A percentile compares a stretch with the other conserved stretches of the same genome.
Evolutionary conservation across 441 rosid species (phyloP).

Genomic region (Adansonia grandidieri): DNA sequence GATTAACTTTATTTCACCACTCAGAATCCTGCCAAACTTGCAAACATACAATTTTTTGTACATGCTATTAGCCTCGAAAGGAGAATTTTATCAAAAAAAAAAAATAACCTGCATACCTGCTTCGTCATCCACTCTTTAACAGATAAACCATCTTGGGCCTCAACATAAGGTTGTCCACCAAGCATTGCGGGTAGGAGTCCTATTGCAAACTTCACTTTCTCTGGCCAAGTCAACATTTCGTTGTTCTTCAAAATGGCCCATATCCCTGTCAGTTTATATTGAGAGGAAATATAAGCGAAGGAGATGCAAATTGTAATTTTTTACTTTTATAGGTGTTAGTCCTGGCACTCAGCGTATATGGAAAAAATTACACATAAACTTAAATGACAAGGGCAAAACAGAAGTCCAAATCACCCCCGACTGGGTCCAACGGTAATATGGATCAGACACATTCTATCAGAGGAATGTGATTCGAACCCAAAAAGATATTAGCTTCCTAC

Average conservation of each 20-base stretch:
- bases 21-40: slow-evolving; percentile 9
- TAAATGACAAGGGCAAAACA: neutral
- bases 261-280: slow-evolving; percentile 55
- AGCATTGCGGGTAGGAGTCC: slow-evolving; percentile 91
- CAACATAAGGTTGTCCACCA: slow-evolving; percentile 92
- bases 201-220: slow-evolving; percentile 91
- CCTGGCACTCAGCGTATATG: neutral
- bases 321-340: neutral
- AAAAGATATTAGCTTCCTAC: neutral
- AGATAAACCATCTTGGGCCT: slow-evolving; percentile 89
- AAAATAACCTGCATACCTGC: slow-evolving; percentile 53
- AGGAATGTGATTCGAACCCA: neutral
- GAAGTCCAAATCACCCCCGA: neutral
- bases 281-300: neutral
- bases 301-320: slow-evolving; percentile 12
- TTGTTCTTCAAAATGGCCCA: slow-evolving; percentile 90
- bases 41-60: neutral
- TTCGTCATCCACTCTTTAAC: slow-evolving; percentile 92
- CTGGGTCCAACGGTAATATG: neutral
- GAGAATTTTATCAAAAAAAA: slow-evolving; percentile 18
- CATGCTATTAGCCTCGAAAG: slow-evolving; percentile 14
- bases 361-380: slow-evolving; percentile 1
- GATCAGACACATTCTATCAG: neutral
- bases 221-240: slow-evolving; percentile 97
- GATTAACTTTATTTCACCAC: neutral